phyloP scores from a whole-genome alignment of 2,329 filamentous ascomycete genomes.

The Helotiales sp. region DNA sequence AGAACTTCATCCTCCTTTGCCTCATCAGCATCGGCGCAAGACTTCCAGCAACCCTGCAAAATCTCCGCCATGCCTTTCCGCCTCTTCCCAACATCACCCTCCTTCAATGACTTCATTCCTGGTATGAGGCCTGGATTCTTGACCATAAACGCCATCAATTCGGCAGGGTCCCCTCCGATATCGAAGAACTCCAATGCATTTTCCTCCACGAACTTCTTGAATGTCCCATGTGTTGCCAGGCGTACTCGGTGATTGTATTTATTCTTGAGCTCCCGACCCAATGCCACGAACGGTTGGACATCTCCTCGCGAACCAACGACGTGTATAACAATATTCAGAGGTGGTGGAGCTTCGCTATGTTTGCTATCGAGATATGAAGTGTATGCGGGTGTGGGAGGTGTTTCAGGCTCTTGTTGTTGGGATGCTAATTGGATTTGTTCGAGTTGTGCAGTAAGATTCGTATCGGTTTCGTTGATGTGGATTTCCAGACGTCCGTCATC shows the following conservation, averaged over 20 bases:
- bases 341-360: not conserved
- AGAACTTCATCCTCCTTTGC: not conserved
- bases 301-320: conserved; percentile 73
- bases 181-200: conserved; percentile 72
- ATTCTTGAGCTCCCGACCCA: conserved; percentile 62
- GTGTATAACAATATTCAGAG: conserved; percentile 65
- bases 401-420: conserved; percentile 1
- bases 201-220: conserved; percentile 65
- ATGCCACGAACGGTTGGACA: conserved; percentile 70
- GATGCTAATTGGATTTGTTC: conserved; percentile 3
- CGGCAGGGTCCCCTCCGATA: conserved; percentile 70
- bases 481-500: conserved; percentile 38
- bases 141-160: conserved; percentile 85
- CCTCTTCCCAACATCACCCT: conserved; percentile 71
- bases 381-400: not conserved
- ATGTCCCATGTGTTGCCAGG: conserved; percentile 68
- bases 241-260: conserved; percentile 69
- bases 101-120: conserved; percentile 70
- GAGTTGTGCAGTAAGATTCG: conserved; percentile 1
- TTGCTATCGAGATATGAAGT: not conserved
- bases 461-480: conserved; percentile 8
- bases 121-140: conserved; percentile 84
- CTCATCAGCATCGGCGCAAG: conserved; percentile 75
- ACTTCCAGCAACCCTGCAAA: conserved; percentile 77
- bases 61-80: conserved; percentile 76